Base-by-base conservation (phyloP, 306 rosid genomes). In the Dalbergia oliveri region DNA sequence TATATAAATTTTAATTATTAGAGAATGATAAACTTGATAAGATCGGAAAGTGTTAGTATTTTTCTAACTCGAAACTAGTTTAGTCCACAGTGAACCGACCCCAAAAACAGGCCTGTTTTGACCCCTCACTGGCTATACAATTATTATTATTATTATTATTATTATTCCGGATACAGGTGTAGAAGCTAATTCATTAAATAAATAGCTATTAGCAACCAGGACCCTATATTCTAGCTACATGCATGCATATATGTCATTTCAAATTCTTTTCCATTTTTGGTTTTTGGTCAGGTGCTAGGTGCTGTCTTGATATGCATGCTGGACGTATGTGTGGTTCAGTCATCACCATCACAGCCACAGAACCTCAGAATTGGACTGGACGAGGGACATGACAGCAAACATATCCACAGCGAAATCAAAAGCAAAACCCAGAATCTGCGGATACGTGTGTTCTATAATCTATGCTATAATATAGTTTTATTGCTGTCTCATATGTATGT, bases 361-460 rank as follows among this genome's bases (percentile, higher is more conserved):
- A 34, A 34, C 31, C 11, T 53, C 33, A 50, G 16, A 69, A 51
- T 15, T 50, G 45, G 59, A 13, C 4, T 18, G 34, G 2, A 16
- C 19, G 58, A 57, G 54, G 58, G 84, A 80, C 79, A 65, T 72
- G 44, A 50, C 19, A n/a, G 59, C 5, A 53, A 54, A 54, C 15
- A 19, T 59, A 34, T 18, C 1, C 31, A 50, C 44, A 37, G 54
- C 2, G 16, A 65, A 56, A 44, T 16, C 15, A 56, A 45, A 56
- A 45, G 47, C 77, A 67, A 75, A 59, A 68, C 49, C 77, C 85
- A 58, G 37, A 81, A 81, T 81, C 72, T 67, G 31, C 71, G 85
- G 81, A 59, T 18, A 21, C 34, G 11, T 54, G 60, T 54, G 57
- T 54, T 15, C 31, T 62, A 19, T 51, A 16, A 33, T 68, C 31